Conservation (phyloP, 345 rosid species). For the Lepidium sativum region DNA sequence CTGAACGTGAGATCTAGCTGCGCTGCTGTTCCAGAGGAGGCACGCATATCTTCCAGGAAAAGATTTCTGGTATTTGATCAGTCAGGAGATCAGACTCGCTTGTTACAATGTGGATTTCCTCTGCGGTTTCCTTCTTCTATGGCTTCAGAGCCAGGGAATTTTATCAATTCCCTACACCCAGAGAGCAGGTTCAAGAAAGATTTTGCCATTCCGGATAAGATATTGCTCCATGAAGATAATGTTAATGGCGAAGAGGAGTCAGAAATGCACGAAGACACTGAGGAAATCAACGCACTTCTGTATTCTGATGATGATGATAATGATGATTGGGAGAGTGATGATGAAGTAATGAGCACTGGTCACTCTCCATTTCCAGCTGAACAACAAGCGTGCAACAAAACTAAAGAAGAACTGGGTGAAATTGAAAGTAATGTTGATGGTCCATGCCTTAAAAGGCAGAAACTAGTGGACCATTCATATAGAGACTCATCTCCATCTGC, state of each 20-base stretch:
- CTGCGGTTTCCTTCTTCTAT: slow-evolving; percentile 23
- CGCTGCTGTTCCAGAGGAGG: slow-evolving; percentile 15
- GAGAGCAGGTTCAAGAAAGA: slow-evolving; percentile 25
- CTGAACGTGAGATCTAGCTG: slow-evolving; percentile 13
- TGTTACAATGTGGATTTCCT: slow-evolving; percentile 33
- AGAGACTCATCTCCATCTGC: slow-evolving; percentile 23
- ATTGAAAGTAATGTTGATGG: slow-evolving; percentile 40
- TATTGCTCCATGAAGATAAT: slow-evolving; percentile 23
- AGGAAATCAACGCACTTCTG: slow-evolving; percentile 79
- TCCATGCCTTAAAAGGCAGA: slow-evolving; percentile 54
- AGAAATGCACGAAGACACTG: slow-evolving; percentile 94
- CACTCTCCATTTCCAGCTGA: slow-evolving; percentile 56
- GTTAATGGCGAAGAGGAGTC: slow-evolving; percentile 41
- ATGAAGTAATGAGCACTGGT: slow-evolving; percentile 83
- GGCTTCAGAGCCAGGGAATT: slow-evolving; percentile 16
- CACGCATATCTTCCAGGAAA: slow-evolving; percentile 29
- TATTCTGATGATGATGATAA: slow-evolving; percentile 58
- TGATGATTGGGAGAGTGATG: slow-evolving; percentile 41
- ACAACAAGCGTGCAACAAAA: slow-evolving; percentile 31
- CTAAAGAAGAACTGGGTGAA: slow-evolving; percentile 34
- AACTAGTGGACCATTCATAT: slow-evolving; percentile 31
- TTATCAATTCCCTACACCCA: slow-evolving; percentile 10
- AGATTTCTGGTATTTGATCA: slow-evolving; percentile 58
- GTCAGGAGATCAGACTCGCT: slow-evolving; percentile 51
- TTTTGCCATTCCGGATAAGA: slow-evolving; percentile 18